Evolutionary conservation across 2,329 filamentous ascomycete genomes (phyloP).

Genomic region (Aspergillus pseudotamarii): DNA sequence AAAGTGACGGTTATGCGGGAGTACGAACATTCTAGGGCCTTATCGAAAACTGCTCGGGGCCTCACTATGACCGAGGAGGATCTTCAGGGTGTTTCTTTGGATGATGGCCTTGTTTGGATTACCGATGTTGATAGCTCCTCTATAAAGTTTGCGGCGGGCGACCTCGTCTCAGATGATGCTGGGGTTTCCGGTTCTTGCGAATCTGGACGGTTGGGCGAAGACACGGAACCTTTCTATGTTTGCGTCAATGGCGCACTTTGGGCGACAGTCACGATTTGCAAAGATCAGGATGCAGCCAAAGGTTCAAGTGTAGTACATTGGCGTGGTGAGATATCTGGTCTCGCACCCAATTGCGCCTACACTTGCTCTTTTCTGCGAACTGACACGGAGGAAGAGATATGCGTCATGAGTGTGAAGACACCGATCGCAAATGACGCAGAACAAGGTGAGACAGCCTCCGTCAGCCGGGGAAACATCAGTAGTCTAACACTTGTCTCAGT

Average conservation of each 20-base stretch:
- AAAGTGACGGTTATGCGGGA: slow-evolving; percentile 96
- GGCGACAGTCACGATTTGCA: slow-evolving; percentile 62
- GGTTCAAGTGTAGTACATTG: slow-evolving; percentile 53
- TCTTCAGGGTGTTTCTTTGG: slow-evolving; percentile 43
- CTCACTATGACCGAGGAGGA: slow-evolving; percentile 46
- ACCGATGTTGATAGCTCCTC: slow-evolving; percentile 50
- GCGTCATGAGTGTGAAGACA: slow-evolving; percentile 64
- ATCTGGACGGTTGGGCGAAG: slow-evolving; percentile 29
- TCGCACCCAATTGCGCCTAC: slow-evolving; percentile 67
- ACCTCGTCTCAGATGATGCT: slow-evolving; percentile 41
- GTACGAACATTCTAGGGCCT: slow-evolving; percentile 71
- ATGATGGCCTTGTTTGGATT: slow-evolving; percentile 51
- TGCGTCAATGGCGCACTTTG: slow-evolving; percentile 67
- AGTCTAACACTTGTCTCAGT: slow-evolving; percentile 18
- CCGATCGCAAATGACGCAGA: slow-evolving; percentile 61
- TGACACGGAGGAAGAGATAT: slow-evolving; percentile 60
- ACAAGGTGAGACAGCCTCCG: slow-evolving; percentile 49
- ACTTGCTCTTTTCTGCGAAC: slow-evolving; percentile 64
- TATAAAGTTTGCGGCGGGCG: slow-evolving; percentile 51
- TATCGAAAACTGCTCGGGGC: slow-evolving; percentile 42
- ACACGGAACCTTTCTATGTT: slow-evolving; percentile 64
- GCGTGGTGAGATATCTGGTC: slow-evolving; percentile 65
- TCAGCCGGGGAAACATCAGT: neutral
- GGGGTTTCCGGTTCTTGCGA: slow-evolving; percentile 32
- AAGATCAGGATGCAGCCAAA: slow-evolving; percentile 47